phyloP scores from a whole-genome alignment of 345 rosid genomes.

The Bretschneidera sinensis region DNA sequence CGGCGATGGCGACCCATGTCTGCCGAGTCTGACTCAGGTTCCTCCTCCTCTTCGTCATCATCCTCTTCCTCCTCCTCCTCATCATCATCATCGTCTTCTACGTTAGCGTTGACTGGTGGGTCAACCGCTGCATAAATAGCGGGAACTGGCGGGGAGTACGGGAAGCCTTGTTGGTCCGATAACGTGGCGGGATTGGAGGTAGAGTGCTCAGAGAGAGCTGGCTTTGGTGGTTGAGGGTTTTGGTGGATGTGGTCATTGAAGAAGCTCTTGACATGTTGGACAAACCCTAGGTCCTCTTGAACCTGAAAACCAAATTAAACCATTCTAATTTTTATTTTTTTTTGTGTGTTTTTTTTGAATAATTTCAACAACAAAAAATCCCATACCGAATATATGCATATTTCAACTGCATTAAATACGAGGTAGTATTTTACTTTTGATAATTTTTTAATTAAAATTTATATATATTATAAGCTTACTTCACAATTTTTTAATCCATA shows the following conservation, averaged over 20 bases:
- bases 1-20: constrained; percentile 31
- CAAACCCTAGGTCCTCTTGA: constrained; percentile 49
- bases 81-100: constrained; percentile 26
- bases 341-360: too few species aligned
- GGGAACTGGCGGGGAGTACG: constrained; percentile 31
- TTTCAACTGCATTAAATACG: too few species aligned
- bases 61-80: constrained; percentile 39
- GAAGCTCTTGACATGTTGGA: constrained; percentile 54
- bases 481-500: too few species aligned
- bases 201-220: constrained; percentile 75
- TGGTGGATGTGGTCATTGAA: constrained; percentile 40
- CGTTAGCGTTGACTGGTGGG: constrained; percentile 20
- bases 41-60: constrained; percentile 33
- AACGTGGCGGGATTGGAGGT: constrained; percentile 47
- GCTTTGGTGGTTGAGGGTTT: constrained; percentile 49
- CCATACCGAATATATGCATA: background rate
- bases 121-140: constrained; percentile 20
- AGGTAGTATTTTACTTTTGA: too few species aligned
- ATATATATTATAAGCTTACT: too few species aligned
- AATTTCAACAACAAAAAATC: background rate
- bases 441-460: too few species aligned
- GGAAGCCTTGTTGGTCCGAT: constrained; percentile 11
- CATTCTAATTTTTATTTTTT: too few species aligned
- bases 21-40: constrained; percentile 28
- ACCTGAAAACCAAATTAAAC: too few species aligned